phyloP scores from a whole-genome alignment of 176 grass and related monocot species.

The Guadua angustifolia region DNA sequence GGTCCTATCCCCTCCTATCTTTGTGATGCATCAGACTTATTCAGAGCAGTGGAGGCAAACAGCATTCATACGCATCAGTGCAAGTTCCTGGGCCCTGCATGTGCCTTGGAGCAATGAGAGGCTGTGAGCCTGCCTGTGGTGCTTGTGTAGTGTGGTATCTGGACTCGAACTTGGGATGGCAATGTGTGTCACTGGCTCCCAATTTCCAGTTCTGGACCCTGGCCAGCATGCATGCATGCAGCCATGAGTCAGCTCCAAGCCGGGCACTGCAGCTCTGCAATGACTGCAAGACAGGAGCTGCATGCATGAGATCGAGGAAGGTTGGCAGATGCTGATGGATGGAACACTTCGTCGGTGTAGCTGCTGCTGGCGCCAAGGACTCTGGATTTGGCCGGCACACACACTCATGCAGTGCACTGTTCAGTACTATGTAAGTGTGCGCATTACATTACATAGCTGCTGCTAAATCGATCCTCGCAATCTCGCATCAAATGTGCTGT shows the following conservation, averaged over 20 bases:
- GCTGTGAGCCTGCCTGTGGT: neutral
- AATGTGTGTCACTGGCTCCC: conserved; percentile 41
- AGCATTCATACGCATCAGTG: neutral
- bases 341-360: conserved; percentile 52
- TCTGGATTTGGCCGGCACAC: conserved; percentile 26
- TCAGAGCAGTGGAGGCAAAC: conserved; percentile 9
- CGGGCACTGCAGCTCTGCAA: neutral
- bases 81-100: neutral
- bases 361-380: neutral
- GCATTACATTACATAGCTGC: neutral
- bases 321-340: conserved; percentile 51
- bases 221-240: neutral
- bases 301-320: conserved; percentile 14
- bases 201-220: conserved; percentile 44
- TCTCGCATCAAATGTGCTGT: conserved; percentile 42
- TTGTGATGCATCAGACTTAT: conserved; percentile 13
- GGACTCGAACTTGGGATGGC: conserved; percentile 22
- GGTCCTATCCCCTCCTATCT: neutral
- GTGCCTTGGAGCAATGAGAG: conserved; percentile 23
- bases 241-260: conserved; percentile 16
- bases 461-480: conserved; percentile 31
- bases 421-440: neutral
- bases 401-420: conserved; percentile 33
- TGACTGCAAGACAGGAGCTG: neutral
- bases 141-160: neutral